phyloP scores from a whole-genome alignment of 1,284 basidiomycete species.

The Austroboletus niveus region DNA sequence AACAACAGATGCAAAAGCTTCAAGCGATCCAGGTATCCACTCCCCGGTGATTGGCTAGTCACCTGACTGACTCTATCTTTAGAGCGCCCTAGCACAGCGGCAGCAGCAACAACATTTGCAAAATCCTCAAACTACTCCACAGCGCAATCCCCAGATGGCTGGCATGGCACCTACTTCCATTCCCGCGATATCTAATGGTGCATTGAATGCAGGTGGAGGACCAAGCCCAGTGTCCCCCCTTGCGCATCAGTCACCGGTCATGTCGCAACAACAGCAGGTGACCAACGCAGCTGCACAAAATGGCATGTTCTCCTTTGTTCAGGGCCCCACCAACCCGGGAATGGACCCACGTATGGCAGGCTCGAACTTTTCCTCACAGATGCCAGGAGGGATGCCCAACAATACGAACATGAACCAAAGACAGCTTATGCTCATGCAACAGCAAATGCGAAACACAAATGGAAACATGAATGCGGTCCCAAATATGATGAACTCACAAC shows the following conservation, averaged over 20 bases:
- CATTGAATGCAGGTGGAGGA: constrained; percentile 17
- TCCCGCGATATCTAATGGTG: constrained; percentile 24
- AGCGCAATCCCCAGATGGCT: constrained; percentile 29
- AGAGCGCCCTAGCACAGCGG: constrained; percentile 20
- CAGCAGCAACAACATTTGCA: constrained; percentile 22
- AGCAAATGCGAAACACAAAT: constrained; percentile 37
- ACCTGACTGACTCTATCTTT: constrained; percentile 8
- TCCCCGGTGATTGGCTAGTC: not conserved
- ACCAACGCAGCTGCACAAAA: constrained; percentile 26
- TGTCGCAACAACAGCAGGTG: constrained; percentile 26
- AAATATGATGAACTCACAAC: constrained; percentile 34
- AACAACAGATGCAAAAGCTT: constrained; percentile 59
- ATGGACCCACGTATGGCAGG: constrained; percentile 30
- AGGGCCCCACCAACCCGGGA: constrained; percentile 22
- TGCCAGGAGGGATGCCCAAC: constrained; percentile 29
- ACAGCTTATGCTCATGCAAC: constrained; percentile 39
- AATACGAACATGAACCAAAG: constrained; percentile 41
- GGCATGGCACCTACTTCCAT: constrained; percentile 24
- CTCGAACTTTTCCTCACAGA: constrained; percentile 28
- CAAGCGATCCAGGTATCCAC: constrained; percentile 48
- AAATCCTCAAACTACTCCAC: constrained; percentile 23
- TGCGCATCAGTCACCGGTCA: constrained; percentile 27
- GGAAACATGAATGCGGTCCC: constrained; percentile 30
- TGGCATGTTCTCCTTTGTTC: constrained; percentile 33
- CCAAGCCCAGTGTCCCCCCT: constrained; percentile 31